Conservation (phyloP, 225 moss, liverwort and hornwort species). For the Pleurozium schreberi region DNA sequence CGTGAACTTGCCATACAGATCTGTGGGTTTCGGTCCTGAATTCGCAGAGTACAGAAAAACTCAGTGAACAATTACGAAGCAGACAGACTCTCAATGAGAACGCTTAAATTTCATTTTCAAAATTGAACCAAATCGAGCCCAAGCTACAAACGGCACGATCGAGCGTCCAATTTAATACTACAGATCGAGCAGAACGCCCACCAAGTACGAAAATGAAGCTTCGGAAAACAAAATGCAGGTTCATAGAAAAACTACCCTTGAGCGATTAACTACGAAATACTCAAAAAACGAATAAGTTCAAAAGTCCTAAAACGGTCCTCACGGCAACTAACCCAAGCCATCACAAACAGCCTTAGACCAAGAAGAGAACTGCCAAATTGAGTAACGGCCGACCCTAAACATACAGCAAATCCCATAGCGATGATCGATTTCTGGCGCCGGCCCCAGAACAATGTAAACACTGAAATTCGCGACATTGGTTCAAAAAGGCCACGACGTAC, state of each 20-base stretch:
- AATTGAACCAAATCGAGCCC: neutral
- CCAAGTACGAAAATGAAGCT: neutral
- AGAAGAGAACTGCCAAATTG: neutral
- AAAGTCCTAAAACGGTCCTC: neutral
- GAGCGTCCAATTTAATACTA: neutral
- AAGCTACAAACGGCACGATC: neutral
- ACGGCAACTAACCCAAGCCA: neutral
- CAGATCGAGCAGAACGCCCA: neutral
- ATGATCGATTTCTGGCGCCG: neutral
- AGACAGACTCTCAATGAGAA: neutral
- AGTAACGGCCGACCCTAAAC: neutral
- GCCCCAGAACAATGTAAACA: neutral
- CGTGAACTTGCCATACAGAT: constrained; percentile 98
- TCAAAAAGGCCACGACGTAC: neutral
- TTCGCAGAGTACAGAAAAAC: constrained; percentile 8
- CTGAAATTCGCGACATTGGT: neutral
- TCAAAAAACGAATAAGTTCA: neutral
- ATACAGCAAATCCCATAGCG: neutral
- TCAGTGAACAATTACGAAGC: neutral
- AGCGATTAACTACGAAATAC: neutral
- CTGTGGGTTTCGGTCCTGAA: constrained; percentile 91
- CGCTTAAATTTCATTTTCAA: neutral
- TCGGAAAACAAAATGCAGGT: neutral
- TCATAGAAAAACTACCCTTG: neutral
- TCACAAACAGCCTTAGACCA: neutral